Base-by-base conservation (phyloP, 2,329 filamentous ascomycete species). In the Botryosphaeria dothidea region DNA sequence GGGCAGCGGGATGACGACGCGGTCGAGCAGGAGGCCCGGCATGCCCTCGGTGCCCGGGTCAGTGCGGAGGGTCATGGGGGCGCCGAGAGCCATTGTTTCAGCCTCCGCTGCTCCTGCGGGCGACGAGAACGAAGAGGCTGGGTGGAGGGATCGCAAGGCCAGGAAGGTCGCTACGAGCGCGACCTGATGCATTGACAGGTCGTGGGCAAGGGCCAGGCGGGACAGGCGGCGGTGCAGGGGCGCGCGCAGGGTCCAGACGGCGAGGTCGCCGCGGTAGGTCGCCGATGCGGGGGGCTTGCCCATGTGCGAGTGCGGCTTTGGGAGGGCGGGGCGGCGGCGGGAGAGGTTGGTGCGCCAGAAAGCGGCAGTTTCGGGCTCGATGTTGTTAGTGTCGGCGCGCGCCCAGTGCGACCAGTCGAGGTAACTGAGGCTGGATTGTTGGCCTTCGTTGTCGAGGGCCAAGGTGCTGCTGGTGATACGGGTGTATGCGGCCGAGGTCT, bases 11-110 rank as follows among this genome's bases (percentile, higher is more conserved):
- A 67, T 49, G 13, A 61, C 51, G 15, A 67, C 15, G 2, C 66
- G 34, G 34, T 67, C 66, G 13, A 67, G 52, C 4, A 67, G 54
- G 17, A 66, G 21, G 6, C 66, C 66, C 7, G 63, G 9, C 9
- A 67, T 38, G 17, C 41, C 25, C 17, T 60, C 57, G 13, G 64
- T 66, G 5, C 66, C 66, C 4, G 51, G 45, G 11, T 66, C 66
- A 9, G 31, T 41, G 15, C 66, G 66, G 34, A 64, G 48, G 4
- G 60, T 56, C 9, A 43, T 54, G 5, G 66, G 66, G 1, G 65
- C 54, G 31, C 58, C 58, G 52, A 67, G 52, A n/a, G 45, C 51
- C 29, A 67, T n/a, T 11, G 34, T 45, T 9, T 5, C 13, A 9
- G 23, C 34, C 13, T 11, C 31, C 31, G 31, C 31, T 34, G 31